Percentiles rank a stretch among this genome's conserved stretches.
Conservation (phyloP, 2,329 filamentous ascomycete genomes). For the Alternaria sp. region DNA sequence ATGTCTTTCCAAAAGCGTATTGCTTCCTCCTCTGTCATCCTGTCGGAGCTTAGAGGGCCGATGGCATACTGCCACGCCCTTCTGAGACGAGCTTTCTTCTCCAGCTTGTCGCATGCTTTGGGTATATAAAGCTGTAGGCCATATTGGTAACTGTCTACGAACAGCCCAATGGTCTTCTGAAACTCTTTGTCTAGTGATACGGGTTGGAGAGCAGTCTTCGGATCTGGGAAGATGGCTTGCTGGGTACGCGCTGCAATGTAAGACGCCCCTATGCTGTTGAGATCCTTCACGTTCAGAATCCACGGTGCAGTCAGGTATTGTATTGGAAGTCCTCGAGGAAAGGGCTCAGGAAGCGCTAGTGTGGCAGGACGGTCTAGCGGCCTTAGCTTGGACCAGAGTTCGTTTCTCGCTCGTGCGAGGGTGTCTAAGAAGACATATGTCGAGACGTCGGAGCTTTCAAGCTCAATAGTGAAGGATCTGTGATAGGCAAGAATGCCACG, state of each 20-base stretch:
- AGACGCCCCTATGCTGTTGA: slow-evolving; percentile 21
- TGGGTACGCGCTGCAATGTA: slow-evolving; percentile 35
- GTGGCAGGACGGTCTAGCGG: slow-evolving; percentile 26
- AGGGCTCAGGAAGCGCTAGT: slow-evolving; percentile 32
- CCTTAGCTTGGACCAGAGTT: slow-evolving; percentile 40
- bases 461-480: neutral
- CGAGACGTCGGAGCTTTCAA: slow-evolving; percentile 18
- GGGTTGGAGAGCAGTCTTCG: slow-evolving; percentile 20
- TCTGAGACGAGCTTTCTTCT: slow-evolving; percentile 19
- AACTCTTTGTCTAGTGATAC: slow-evolving; percentile 32
- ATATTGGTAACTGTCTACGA: slow-evolving; percentile 42
- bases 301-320: slow-evolving; percentile 37
- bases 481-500: slow-evolving; percentile 14
- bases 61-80: slow-evolving; percentile 39
- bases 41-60: slow-evolving; percentile 28
- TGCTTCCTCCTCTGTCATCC: slow-evolving; percentile 40
- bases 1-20: slow-evolving; percentile 33
- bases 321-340: slow-evolving; percentile 44
- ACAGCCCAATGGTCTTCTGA: slow-evolving; percentile 35
- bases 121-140: slow-evolving; percentile 38
- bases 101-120: slow-evolving; percentile 2
- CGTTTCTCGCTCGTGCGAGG: slow-evolving; percentile 42
- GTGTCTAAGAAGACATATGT: slow-evolving; percentile 45
- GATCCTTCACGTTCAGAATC: slow-evolving; percentile 2
- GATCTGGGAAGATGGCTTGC: slow-evolving; percentile 25